phyloP scores from a whole-genome alignment of 352 stramenopile species.

The Globisporangium alternatum region DNA sequence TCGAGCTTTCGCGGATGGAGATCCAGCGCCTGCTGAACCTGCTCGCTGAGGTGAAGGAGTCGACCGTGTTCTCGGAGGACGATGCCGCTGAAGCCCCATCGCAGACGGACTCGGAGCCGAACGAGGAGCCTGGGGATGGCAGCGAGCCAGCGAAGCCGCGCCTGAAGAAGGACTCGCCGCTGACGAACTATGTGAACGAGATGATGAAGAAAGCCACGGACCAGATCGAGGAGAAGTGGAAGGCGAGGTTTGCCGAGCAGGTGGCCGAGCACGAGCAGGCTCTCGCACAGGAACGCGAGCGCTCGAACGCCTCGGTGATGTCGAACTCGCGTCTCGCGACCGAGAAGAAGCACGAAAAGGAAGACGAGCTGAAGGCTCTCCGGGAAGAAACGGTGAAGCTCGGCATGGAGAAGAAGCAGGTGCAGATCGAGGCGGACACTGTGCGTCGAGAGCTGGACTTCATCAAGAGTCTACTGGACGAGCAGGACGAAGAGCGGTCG shows the following conservation, averaged over 20 bases:
- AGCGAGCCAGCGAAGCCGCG: slow-evolving; percentile 9
- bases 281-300: slow-evolving; percentile 60
- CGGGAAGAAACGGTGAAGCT: slow-evolving; percentile 61
- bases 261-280: slow-evolving; percentile 65
- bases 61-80: slow-evolving; percentile 16
- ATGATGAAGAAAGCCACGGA: slow-evolving; percentile 76
- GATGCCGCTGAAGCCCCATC: slow-evolving; percentile 2
- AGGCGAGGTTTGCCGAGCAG: slow-evolving; percentile 65
- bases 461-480: slow-evolving; percentile 63
- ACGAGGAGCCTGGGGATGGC: slow-evolving; percentile 11
- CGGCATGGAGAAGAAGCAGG: slow-evolving; percentile 60
- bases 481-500: slow-evolving; percentile 69
- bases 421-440: slow-evolving; percentile 69
- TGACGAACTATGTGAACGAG: slow-evolving; percentile 70
- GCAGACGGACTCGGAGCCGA: slow-evolving; percentile 15
- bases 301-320: slow-evolving; percentile 57
- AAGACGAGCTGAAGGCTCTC: slow-evolving; percentile 73
- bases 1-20: slow-evolving; percentile 36
- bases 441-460: slow-evolving; percentile 66
- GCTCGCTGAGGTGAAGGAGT: slow-evolving; percentile 24
- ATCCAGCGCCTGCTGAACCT: slow-evolving; percentile 42
- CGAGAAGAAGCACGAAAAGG: slow-evolving; percentile 71
- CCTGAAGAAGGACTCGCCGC: slow-evolving; percentile 42
- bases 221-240: slow-evolving; percentile 84
- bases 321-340: slow-evolving; percentile 66